Evolutionary conservation across 2,329 filamentous ascomycete genomes (phyloP), one percentile per base, ranked within the genome.

Genomic region (Fusarium continuum): DNA sequence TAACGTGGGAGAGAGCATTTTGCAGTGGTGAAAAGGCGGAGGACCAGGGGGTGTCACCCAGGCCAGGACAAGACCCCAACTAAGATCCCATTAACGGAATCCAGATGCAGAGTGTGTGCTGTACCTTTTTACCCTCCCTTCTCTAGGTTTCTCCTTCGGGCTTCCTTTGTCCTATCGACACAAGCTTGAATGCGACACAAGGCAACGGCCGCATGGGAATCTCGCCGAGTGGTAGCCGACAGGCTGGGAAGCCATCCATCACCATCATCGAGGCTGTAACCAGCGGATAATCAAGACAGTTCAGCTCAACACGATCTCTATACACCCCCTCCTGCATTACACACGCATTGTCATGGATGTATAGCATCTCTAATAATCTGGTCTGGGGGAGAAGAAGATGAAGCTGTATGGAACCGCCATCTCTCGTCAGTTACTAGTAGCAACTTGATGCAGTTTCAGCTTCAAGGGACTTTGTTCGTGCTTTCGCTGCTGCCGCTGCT

Each of bases 21-120:
- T 67, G 57, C 51, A 54, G 58, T 69, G 67, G 48, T 36, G 68
- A 70, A 70, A 70, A 70, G 67, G 67, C 67, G 67, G 67, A 70
- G 59, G 67, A 46, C 58, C 39, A 51, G 56, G 56, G 46, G 45
- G 56, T 13, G 44, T 13, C 26, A 26, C 25, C 31, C 43, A 28
- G n/a, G n/a, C 32, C n/a, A 36, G 23, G n/a, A 19, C 49, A 38
- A 52, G 48, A 49, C 41, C 47, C 47, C n/a, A n/a, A n/a, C n/a
- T n/a, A n/a, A n/a, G n/a, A 41, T 43, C 35, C 46, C n/a, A n/a
- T n/a, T n/a, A n/a, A n/a, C n/a, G n/a, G n/a, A n/a, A 44, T 26
- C 35, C 54, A 57, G 29, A 35, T 40, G n/a, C 16, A 41, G 29
- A 41, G 26, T 25, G 29, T 55, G 19, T n/a, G n/a, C n/a, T n/a